Conservation (phyloP, 1,284 basidiomycete species). For the Puccinia coronata region DNA sequence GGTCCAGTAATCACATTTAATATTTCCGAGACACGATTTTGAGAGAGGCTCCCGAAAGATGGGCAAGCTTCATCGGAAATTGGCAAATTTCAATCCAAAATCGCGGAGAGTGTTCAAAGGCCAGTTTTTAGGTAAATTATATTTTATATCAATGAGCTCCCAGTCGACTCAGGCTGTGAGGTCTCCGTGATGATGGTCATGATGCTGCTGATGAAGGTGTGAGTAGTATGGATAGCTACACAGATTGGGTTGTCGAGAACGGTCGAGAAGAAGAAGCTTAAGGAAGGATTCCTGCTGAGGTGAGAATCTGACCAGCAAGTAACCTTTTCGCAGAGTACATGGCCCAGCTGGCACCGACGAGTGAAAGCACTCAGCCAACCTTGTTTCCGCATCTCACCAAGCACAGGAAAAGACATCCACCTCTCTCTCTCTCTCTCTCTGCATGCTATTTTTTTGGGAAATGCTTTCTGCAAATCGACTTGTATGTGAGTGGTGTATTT, state of each 20-base stretch:
- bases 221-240: background rate
- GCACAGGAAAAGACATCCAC: too few species aligned
- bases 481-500: background rate
- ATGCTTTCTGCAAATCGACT: background rate
- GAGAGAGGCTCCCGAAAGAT: constrained; percentile 10
- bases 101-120: background rate
- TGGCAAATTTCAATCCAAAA: constrained; percentile 5
- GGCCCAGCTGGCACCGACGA: background rate
- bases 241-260: constrained; percentile 24
- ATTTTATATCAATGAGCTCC: background rate
- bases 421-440: background rate
- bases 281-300: constrained; percentile 25
- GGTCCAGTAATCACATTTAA: constrained; percentile 1
- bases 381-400: constrained; percentile 12
- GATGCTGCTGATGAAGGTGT: constrained; percentile 24
- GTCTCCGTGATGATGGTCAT: constrained; percentile 16
- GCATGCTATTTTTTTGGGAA: background rate
- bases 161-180: constrained; percentile 22
- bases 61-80: constrained; percentile 14
- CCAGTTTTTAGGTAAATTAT: too few species aligned
- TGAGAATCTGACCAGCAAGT: constrained; percentile 9
- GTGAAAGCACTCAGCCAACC: constrained; percentile 15
- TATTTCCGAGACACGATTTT: background rate
- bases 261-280: constrained; percentile 26
- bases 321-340: background rate